A percentile compares a stretch with the other conserved stretches of the same genome.
Evolutionary conservation across 148 eudicot genomes (phyloP).

Genomic region (Vaccinium darrowii): DNA sequence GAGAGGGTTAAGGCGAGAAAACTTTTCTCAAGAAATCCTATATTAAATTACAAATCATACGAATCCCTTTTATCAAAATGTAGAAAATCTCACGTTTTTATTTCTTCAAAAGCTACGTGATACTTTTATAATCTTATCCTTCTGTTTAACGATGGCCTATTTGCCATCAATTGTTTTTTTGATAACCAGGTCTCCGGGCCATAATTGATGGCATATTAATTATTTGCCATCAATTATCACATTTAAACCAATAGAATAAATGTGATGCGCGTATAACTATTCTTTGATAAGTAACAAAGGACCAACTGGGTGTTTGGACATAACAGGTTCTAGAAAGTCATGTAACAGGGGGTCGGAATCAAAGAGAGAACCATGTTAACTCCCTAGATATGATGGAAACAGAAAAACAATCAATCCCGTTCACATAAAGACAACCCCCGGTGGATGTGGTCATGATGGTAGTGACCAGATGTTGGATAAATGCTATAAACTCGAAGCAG

Average conservation of each 20-base stretch:
- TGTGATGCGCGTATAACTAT: background rate
- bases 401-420: background rate
- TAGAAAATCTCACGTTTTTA: background rate
- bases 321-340: conserved; percentile 4
- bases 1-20: background rate
- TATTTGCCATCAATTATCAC: background rate
- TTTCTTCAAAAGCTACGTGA: background rate
- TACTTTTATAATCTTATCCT: background rate
- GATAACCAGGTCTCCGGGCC: background rate
- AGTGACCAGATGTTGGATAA: background rate
- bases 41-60: background rate
- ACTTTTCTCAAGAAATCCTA: background rate
- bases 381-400: background rate
- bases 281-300: background rate
- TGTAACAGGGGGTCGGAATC: background rate
- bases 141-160: background rate
- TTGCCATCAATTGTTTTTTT: background rate
- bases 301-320: background rate
- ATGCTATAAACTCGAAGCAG: background rate
- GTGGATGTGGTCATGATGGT: background rate
- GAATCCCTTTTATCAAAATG: background rate
- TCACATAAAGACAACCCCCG: background rate
- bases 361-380: background rate
- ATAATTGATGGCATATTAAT: background rate
- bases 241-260: background rate